Percentiles rank a stretch among this genome's conserved stretches.
Conservation (phyloP, 169 alveolate genomes). For the Plasmodium blacklocki region DNA sequence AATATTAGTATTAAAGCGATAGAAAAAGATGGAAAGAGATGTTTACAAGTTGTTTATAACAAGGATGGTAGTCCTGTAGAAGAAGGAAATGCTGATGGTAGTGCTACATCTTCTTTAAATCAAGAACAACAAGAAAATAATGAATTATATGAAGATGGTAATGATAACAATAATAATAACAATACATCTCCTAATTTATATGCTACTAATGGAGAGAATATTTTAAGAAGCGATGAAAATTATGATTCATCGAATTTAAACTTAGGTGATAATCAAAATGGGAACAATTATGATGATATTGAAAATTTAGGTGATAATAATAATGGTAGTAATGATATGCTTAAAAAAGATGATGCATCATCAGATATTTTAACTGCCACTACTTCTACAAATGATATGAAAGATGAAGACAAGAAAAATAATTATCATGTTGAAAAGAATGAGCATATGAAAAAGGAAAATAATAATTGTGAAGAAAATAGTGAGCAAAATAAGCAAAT, state of each 20-base stretch:
- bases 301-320: conserved; percentile 22
- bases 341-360: conserved; percentile 33
- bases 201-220: no score
- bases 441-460: neutral
- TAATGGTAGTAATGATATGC: conserved; percentile 15
- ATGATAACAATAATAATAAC: conserved; percentile 9
- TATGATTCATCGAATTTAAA: neutral
- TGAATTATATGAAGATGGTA: conserved; percentile 1
- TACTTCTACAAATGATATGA: conserved; percentile 17
- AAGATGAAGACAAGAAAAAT: conserved; percentile 25
- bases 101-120: neutral
- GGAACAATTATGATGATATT: conserved; percentile 34
- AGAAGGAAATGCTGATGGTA: conserved; percentile 34
- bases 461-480: conserved; percentile 20
- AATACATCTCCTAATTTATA: conserved; percentile 6
- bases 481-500: conserved; percentile 8
- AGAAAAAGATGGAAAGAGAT: conserved; percentile 81
- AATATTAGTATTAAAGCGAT: conserved; percentile 78
- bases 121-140: no score
- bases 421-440: conserved; percentile 24
- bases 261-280: conserved; percentile 12
- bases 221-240: conserved; percentile 5
- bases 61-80: conserved; percentile 77
- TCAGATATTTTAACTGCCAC: conserved; percentile 17
- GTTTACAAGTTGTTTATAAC: conserved; percentile 80